Evolutionary conservation across 2,329 filamentous ascomycete genomes (phyloP).

Genomic region (Apiospora hydei): DNA sequence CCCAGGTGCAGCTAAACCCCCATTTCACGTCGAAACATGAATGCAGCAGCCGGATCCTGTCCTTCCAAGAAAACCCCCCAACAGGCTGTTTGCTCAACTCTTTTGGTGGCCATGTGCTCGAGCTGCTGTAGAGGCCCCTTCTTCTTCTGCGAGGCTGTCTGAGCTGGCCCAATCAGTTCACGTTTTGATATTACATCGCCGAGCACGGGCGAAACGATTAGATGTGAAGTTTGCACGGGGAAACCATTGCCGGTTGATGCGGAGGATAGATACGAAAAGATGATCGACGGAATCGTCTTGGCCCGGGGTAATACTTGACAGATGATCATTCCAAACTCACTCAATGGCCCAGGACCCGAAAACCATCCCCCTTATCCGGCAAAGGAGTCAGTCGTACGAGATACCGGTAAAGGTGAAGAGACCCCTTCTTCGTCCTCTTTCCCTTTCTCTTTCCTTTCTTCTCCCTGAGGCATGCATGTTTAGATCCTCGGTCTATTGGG

Average conservation of each 20-base stretch:
- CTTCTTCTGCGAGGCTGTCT: conserved; percentile 1
- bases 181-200: neutral
- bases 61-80: neutral
- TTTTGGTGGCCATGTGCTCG: neutral
- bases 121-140: neutral
- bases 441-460: neutral
- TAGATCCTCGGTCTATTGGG: neutral
- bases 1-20: neutral
- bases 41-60: conserved; percentile 3
- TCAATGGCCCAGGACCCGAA: neutral
- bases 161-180: conserved; percentile 8
- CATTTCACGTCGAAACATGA: neutral
- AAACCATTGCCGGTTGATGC: neutral
- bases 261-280: neutral
- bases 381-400: neutral
- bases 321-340: conserved; percentile 11
- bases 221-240: neutral
- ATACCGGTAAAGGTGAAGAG: neutral
- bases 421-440: neutral
- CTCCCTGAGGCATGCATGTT: neutral
- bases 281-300: neutral
- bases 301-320: conserved; percentile 4
- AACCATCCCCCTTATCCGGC: neutral
- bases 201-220: neutral
- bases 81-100: neutral